Evolutionary conservation across 306 rosid genomes (phyloP), one percentile per base, ranked within the genome.

Genomic region (Cyamopsis tetragonoloba): DNA sequence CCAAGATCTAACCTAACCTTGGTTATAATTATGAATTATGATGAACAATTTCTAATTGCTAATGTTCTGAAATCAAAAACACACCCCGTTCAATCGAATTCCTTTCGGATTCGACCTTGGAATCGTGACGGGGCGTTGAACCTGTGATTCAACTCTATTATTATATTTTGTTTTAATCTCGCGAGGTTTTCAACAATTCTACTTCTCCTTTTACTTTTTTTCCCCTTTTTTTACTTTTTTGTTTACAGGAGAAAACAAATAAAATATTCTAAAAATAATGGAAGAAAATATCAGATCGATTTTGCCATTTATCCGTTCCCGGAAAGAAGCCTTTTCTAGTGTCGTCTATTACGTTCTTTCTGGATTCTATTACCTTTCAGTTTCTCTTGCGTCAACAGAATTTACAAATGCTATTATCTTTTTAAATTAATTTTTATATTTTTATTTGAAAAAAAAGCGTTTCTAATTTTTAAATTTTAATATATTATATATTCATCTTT

Each of bases 1-100:
- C 13, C 30, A 63, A 44, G 77, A 63, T 71, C 55, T 9, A 71
- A 77, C 38, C 38, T 24, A 53, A 70, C 3, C 7, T 57, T 6
- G 22, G 14, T 62, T 14, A 3, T 39, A 18, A 35, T 35, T 31
- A 24, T 47, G 3, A 6, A 54, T 14, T 44, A 58, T 6, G 10
- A 57, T 20, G 55, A 49, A 12, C 1, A 12, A 49, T 30, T 19
- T 39, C 38, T n/a, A n/a, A n/a, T n/a, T 31, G 11, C 2, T 23
- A 28, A 7, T 46, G 61, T 4, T 26, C 7, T 24, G 66, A 19
- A 53, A 69, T 74, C 0, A 37, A 15, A 28, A 66, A 71, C 79
- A 71, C 79, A 66, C 85, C 81, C 73, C 81, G 76, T 66, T 59
- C 31, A 56, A 70, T 10, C 46, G 30, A 43, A 58, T 20, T 31